Evolutionary conservation across 345 rosid species (phyloP), one percentile per base, ranked within the genome.

Genomic region (Acer saccharum): DNA sequence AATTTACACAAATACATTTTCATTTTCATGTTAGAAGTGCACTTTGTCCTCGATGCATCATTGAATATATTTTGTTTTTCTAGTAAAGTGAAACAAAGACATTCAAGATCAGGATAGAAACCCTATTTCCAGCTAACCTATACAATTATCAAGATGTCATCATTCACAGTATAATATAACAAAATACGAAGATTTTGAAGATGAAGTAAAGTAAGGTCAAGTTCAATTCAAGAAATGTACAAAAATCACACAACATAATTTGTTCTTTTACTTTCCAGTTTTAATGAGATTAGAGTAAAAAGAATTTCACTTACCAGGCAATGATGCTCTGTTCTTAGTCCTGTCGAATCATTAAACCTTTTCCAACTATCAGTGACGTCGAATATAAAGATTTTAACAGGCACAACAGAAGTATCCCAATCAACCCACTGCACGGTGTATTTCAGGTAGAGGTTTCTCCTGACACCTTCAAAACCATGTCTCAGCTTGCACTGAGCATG

Each of bases 331-430:
- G 72, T 82, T 77, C 54, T 57, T 14, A 77, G 60, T 77, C 80
- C 87, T 6, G 79, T 76, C 54, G 93, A 88, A 35, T 77, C 87
- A 61, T 62, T 60, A 12, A 78, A 41, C 75, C 70, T 80, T 66
- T 74, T 80, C 87, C 92, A 87, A 18, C 78, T 84, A 87, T 95
- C 99, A 10, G 98, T 89, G 79, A 93, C 88, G 73, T 95, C 98
- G 18, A 95, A 77, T 46, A 91, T 89, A 82, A 87, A 95, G 68
- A 91, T 79, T 71, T 86, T 86, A 50, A 87, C 94, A 8, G 96
- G 99, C 8, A 95, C 55, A 74, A 90, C 48, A 2, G 83, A 80
- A 65, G 54, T 82, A 70, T 90, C 90, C 97, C 93, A 91, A 55
- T 92, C 97, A 41, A 87, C 74, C 97, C 97, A 95, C 72, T 82